Base-by-base conservation (phyloP, 2,329 filamentous ascomycete genomes). In the Fusarium abutilonis region DNA sequence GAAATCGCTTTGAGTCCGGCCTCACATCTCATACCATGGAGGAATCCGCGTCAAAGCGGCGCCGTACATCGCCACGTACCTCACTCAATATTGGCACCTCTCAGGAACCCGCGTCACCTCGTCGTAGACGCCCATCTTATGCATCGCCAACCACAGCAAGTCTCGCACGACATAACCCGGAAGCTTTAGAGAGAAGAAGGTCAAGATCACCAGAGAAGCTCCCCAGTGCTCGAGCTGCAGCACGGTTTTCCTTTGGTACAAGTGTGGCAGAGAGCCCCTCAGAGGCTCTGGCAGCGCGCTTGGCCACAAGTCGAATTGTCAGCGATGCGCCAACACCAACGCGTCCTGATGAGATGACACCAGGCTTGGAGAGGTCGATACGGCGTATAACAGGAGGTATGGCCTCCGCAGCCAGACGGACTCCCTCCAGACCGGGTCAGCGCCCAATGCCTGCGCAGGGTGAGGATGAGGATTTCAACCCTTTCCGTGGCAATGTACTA, bases 131-230 rank as follows among this genome's bases (percentile, higher is more conserved):
- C 1, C 81, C 84, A 1, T 89, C 87, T 1, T 90, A 87, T 70
- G 84, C 84, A 50, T 89, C 87, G n/a, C 87, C 89, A 0, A 89
- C 87, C 0, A 86, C 82, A 70, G 81, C 87, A 11, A 90, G 86
- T 67, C 75, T 89, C 13, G 79, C 86, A 54, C 83, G 84, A 62
- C 82, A 84, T 43, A 84, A 89, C 59, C 85, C 87, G 1, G 82
- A 86, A 10, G 78, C 88, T 7, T 74, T 88, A 31, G 76, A 80
- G 52, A 78, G 81, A 62, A 72, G 77, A 69, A 67, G 77, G 67
- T 76, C 77, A 52, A 70, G 76, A 67, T 66, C 77, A 66, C 69
- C 75, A 38, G 56, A 74, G 59, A 74, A 76, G 57, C 66, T 72
- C 58, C 56, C 53, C 2, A 41, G 55, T 6, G 58, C 56, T 17